Conservation (phyloP, 495 filamentous ascomycete genomes). For the Hyphodiscus hymeniophilus region DNA sequence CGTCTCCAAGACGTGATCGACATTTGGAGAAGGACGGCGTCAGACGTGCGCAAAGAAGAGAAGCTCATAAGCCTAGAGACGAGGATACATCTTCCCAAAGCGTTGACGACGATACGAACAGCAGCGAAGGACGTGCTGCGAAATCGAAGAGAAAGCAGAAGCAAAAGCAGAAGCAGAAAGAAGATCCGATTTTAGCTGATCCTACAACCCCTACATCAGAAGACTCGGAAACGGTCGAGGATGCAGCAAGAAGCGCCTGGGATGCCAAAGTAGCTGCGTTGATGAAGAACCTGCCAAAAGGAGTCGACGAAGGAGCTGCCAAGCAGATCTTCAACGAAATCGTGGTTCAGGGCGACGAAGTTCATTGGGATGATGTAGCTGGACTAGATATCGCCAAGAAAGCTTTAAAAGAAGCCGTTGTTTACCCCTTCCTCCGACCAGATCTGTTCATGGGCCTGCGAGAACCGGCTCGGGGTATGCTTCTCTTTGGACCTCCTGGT, state of each 20-base stretch:
- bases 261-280: constrained; percentile 42
- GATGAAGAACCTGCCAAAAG: constrained; percentile 67
- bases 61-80: constrained; percentile 16
- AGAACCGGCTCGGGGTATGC: constrained; percentile 90
- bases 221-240: constrained; percentile 10
- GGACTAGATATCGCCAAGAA: constrained; percentile 86
- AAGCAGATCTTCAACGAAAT: constrained; percentile 95
- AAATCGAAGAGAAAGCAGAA: constrained; percentile 11
- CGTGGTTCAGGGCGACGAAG: constrained; percentile 87
- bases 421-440: constrained; percentile 93
- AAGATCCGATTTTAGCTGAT: constrained; percentile 21
- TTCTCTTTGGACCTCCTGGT: constrained; percentile 92
- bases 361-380: constrained; percentile 92
- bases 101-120: constrained; percentile 29
- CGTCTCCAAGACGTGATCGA: constrained; percentile 23
- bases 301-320: constrained; percentile 73
- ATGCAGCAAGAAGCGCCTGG: constrained; percentile 34
- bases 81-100: constrained; percentile 27
- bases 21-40: constrained; percentile 16
- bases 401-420: constrained; percentile 90
- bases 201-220: constrained; percentile 17
- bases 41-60: constrained; percentile 16
- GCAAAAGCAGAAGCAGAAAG: constrained; percentile 20
- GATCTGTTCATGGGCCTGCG: constrained; percentile 93
- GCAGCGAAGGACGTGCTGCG: constrained; percentile 22